Conservation (phyloP, 2,329 filamentous ascomycete species). For the Epichloe coenophiala region DNA sequence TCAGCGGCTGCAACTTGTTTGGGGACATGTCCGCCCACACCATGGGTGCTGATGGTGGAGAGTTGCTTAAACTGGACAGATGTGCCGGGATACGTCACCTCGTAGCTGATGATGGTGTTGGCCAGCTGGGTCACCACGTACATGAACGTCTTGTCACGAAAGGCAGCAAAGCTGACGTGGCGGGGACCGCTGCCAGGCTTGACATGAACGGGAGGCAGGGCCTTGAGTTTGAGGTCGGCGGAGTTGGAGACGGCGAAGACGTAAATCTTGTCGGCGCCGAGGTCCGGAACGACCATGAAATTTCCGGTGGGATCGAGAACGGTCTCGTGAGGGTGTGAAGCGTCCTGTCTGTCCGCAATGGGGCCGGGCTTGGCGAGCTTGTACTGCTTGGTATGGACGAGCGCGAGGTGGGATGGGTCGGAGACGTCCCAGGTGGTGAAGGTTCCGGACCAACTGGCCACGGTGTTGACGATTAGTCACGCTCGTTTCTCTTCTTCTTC, state of each 20-base stretch:
- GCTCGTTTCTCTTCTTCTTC: too few relatives aligned
- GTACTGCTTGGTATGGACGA: constrained; percentile 27
- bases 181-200: constrained; percentile 47
- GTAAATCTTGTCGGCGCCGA: constrained; percentile 50
- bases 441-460: constrained; percentile 23
- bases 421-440: constrained; percentile 32
- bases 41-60: constrained; percentile 35
- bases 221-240: constrained; percentile 29
- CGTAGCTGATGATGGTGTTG: constrained; percentile 43
- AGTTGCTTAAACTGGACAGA: constrained; percentile 31
- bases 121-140: constrained; percentile 49
- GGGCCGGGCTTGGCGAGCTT: constrained; percentile 24
- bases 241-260: constrained; percentile 31
- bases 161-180: constrained; percentile 45
- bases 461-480: not conserved
- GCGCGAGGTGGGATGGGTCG: constrained; percentile 21
- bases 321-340: constrained; percentile 51
- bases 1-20: constrained; percentile 37
- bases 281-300: constrained; percentile 52
- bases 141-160: constrained; percentile 33
- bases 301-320: constrained; percentile 49
- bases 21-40: constrained; percentile 26
- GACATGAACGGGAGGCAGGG: constrained; percentile 26
- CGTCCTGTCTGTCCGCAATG: constrained; percentile 35
- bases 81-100: constrained; percentile 35